Base-by-base conservation (phyloP, 106 monocot genomes). In the Dioscorea dumetorum region DNA sequence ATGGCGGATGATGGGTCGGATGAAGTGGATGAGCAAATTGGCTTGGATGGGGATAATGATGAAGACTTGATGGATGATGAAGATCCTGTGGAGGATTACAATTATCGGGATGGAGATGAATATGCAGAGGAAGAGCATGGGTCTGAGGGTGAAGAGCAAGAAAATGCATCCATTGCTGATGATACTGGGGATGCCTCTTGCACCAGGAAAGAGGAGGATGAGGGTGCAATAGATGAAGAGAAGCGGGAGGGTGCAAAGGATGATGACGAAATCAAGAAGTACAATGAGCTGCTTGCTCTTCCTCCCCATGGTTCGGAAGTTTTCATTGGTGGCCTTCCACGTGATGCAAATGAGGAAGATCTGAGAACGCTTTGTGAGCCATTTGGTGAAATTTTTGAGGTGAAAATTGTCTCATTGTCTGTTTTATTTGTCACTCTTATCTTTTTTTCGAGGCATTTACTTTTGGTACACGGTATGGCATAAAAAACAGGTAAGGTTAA, bases 231-330 rank as follows among this genome's bases (percentile, higher is more conserved):
- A 49, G 51, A 33, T 28, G 82, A 76, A 66, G 86, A 83, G 52
- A 69, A 48, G 7, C 22, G 61, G 19, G 68, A 60, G 4, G 66
- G 58, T 4, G 15, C 72, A 0, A 81, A 79, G 58, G 68, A 70
- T 66, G 85, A 87, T 10, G 81, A 78, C n/a, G 97, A 93, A 48
- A 73, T 22, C 14, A 68, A 74, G 80, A 93, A 90, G 63, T 73
- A 69, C 66, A 80, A 79, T 22, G 93, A 99, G 61, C 71, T 99
- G 63, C 84, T 90, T 22, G 77, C 84, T 19, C 92, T 99, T 68
- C 97, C 97, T 5, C 92, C 97, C 22, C 97, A 99, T 62, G 97
- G 97, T 15, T 84, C 92, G 9, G 97, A 99, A 81, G 87, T 99
- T 64, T 99, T 99, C 53, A 70, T 99, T 75, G 97, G 97, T 50